phyloP scores from a whole-genome alignment of 1,284 basidiomycete species.

The Cutaneotrichosporon spelunceum region DNA sequence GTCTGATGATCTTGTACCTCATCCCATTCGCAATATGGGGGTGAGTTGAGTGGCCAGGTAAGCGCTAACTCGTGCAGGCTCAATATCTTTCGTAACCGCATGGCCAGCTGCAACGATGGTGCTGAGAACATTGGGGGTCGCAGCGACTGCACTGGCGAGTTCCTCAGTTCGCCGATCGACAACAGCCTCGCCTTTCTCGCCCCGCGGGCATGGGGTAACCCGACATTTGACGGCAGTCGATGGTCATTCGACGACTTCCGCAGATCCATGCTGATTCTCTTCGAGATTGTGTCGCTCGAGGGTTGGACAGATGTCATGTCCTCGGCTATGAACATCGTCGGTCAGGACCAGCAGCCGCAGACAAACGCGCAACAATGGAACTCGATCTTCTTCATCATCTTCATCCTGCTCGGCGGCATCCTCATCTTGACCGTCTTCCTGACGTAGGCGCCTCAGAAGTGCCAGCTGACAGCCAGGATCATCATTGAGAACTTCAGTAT shows the following conservation, averaged over 20 bases:
- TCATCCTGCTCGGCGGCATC: conserved; percentile 87
- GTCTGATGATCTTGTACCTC: conserved; percentile 92
- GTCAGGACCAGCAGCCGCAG: conserved; percentile 64
- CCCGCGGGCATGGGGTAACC: conserved; percentile 86
- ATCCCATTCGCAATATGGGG: conserved; percentile 98
- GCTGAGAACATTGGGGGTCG: conserved; percentile 56
- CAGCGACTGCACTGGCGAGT: conserved; percentile 73
- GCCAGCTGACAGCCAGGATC: conserved; percentile 54
- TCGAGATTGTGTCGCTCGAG: conserved; percentile 93
- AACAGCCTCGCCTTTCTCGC: conserved; percentile 63
- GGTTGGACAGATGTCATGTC: conserved; percentile 94
- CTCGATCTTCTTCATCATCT: conserved; percentile 88
- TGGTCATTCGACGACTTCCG: conserved; percentile 92
- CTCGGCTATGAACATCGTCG: conserved; percentile 75
- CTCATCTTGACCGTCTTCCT: conserved; percentile 86
- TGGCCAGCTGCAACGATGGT: conserved; percentile 83
- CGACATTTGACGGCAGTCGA: conserved; percentile 65
- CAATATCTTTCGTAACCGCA: conserved; percentile 83
- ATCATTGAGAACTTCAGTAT: conserved; percentile 93
- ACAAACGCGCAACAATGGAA: conserved; percentile 72
- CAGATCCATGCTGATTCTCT: conserved; percentile 81
- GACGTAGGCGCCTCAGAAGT: conserved; percentile 57
- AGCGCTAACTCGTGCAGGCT: conserved; percentile 49
- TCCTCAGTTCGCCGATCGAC: conserved; percentile 53
- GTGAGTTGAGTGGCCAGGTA: conserved; percentile 26